Conservation (phyloP, 352 stramenopile species). For the Paralagenidium karlingii region DNA sequence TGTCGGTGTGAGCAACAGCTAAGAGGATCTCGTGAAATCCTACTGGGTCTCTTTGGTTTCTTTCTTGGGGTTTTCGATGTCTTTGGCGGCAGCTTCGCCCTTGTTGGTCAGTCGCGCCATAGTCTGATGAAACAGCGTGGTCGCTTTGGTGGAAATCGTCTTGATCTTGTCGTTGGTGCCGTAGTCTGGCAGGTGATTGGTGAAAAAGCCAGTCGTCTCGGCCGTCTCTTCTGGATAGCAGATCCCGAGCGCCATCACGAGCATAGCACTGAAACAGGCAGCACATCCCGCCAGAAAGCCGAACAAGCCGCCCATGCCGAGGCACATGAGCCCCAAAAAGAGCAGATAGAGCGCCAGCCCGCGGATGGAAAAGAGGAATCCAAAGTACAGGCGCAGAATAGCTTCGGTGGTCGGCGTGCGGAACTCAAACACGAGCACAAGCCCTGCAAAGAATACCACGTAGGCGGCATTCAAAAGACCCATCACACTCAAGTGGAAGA, state of each 20-base stretch:
- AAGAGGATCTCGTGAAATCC: too few species aligned
- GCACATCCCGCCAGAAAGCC: conserved; percentile 15
- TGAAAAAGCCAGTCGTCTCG: too few species aligned
- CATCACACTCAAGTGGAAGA: conserved; percentile 20
- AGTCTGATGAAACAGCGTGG: too few species aligned
- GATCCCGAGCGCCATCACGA: conserved; percentile 24
- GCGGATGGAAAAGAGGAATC: conserved; percentile 40
- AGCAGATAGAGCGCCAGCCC: conserved; percentile 34
- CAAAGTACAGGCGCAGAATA: conserved; percentile 36
- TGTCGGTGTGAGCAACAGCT: too few species aligned
- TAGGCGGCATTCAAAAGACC: conserved; percentile 32
- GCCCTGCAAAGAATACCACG: conserved; percentile 23
- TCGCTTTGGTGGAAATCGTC: too few species aligned
- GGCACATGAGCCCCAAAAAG: conserved; percentile 38
- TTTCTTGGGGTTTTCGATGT: too few species aligned
- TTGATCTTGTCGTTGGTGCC: too few species aligned
- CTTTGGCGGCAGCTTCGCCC: too few species aligned
- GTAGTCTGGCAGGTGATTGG: too few species aligned
- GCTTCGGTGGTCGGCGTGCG: conserved; percentile 26
- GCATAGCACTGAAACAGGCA: conserved; percentile 23
- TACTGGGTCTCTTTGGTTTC: too few species aligned
- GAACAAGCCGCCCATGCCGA: conserved; percentile 31
- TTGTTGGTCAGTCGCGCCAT: too few species aligned
- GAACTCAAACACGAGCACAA: conserved; percentile 40
- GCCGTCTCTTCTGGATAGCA: too few species aligned